phyloP scores from a whole-genome alignment of 768 basidiomycete genomes.

The Hemileccinum rubropunctum region DNA sequence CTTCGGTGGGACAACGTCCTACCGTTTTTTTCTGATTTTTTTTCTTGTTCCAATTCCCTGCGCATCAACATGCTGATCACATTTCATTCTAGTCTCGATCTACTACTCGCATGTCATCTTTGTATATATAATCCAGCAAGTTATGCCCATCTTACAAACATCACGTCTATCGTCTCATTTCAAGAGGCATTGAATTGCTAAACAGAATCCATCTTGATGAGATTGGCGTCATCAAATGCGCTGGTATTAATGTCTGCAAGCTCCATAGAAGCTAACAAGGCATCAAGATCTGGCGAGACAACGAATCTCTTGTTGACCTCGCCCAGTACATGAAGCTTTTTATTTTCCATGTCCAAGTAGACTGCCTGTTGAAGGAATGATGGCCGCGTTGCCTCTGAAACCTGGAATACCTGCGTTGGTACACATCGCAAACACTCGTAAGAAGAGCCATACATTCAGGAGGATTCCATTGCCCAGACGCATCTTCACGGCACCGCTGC shows the following conservation, averaged over 20 bases:
- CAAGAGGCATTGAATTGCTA: conserved; percentile 1
- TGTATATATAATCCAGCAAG: too few relatives aligned
- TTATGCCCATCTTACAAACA: neutral
- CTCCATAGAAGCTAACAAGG: conserved; percentile 66
- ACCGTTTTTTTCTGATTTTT: conserved; percentile 48
- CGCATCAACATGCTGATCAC: conserved; percentile 8
- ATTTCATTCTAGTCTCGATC: conserved; percentile 25
- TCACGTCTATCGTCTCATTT: too few relatives aligned
- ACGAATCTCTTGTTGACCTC: conserved; percentile 84
- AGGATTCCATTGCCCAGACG: conserved; percentile 77
- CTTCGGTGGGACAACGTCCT: conserved; percentile 56
- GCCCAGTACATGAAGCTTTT: conserved; percentile 71
- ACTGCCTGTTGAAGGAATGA: conserved; percentile 90
- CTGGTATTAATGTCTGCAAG: conserved; percentile 39
- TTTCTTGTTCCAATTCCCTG: neutral
- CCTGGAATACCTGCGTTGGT: conserved; percentile 40
- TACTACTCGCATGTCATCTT: neutral
- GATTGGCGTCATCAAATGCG: conserved; percentile 40
- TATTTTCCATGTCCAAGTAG: conserved; percentile 58
- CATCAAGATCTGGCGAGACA: conserved; percentile 80
- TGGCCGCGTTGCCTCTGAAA: conserved; percentile 77
- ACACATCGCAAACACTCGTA: neutral
- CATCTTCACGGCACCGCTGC: conserved; percentile 84
- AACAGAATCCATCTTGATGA: conserved; percentile 53
- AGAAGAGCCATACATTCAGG: conserved; percentile 58